phyloP scores from a whole-genome alignment of 805 yeast genomes.

The Wickerhamiella slavikovae region DNA sequence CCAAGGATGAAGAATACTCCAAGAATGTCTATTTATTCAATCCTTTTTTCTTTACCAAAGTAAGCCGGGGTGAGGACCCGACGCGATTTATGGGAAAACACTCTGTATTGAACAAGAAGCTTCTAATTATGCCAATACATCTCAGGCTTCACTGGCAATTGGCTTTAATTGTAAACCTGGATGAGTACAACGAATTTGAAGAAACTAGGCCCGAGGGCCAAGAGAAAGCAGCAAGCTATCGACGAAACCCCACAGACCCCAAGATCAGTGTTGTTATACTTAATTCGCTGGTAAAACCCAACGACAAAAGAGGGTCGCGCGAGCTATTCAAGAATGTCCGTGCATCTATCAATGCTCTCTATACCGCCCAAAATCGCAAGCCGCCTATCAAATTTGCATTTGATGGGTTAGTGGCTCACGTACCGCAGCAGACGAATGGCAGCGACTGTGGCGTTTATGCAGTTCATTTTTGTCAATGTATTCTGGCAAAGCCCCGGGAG shows the following conservation, averaged over 20 bases:
- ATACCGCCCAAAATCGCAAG: slow-evolving; percentile 10
- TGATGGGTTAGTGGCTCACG: slow-evolving; percentile 31
- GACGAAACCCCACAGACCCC: slow-evolving; percentile 2
- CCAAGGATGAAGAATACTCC: slow-evolving; percentile 14
- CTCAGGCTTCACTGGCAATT: slow-evolving; percentile 77
- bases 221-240: neutral
- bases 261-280: slow-evolving; percentile 29
- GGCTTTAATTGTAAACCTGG: slow-evolving; percentile 33
- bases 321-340: slow-evolving; percentile 6
- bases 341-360: slow-evolving; percentile 3
- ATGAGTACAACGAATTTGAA: too few species aligned
- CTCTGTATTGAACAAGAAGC: slow-evolving; percentile 36
- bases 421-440: slow-evolving; percentile 71
- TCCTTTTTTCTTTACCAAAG: slow-evolving; percentile 61
- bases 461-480: slow-evolving; percentile 45
- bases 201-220: slow-evolving; percentile 2
- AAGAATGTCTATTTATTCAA: slow-evolving; percentile 40
- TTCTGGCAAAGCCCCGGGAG: slow-evolving; percentile 27
- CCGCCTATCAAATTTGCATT: slow-evolving; percentile 32
- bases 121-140: slow-evolving; percentile 62
- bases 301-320: slow-evolving; percentile 3
- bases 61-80: slow-evolving; percentile 29
- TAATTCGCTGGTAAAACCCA: slow-evolving; percentile 40
- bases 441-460: slow-evolving; percentile 93
- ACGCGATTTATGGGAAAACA: slow-evolving; percentile 55